Percentiles rank a stretch among this genome's conserved stretches.
Evolutionary conservation across 768 basidiomycete genomes (phyloP).

Genomic region (Lactifluus pinguis): DNA sequence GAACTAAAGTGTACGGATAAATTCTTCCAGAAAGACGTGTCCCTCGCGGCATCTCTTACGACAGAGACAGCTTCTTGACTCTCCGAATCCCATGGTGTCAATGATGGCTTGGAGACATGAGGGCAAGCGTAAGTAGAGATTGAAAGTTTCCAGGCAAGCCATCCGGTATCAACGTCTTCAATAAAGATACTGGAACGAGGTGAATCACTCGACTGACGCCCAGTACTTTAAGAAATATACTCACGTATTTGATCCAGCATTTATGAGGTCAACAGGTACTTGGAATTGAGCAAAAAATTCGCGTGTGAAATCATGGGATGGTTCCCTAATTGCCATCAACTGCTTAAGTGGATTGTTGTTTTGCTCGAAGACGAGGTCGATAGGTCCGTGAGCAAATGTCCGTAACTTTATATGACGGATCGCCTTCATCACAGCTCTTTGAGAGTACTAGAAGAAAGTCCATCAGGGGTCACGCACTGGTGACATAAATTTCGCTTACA

Average conservation of each 20-base stretch:
- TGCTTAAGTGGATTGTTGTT: slow-evolving; percentile 61
- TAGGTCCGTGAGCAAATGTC: slow-evolving; percentile 47
- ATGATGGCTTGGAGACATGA: slow-evolving; percentile 38
- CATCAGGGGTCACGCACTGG: neutral
- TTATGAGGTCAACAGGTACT: slow-evolving; percentile 34
- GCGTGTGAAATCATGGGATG: slow-evolving; percentile 43
- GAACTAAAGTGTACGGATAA: slow-evolving; percentile 63
- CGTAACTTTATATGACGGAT: slow-evolving; percentile 75
- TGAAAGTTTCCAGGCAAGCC: slow-evolving; percentile 52
- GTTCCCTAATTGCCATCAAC: slow-evolving; percentile 37
- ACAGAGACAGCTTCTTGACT: slow-evolving; percentile 43
- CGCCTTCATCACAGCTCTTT: slow-evolving; percentile 69
- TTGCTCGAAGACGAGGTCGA: slow-evolving; percentile 51
- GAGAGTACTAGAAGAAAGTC: slow-evolving; percentile 43
- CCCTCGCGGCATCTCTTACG: slow-evolving; percentile 39
- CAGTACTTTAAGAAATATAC: slow-evolving; percentile 21
- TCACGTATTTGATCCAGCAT: slow-evolving; percentile 36
- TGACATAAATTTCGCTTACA: slow-evolving; percentile 30
- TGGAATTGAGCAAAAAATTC: slow-evolving; percentile 50
- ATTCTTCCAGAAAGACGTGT: slow-evolving; percentile 57
- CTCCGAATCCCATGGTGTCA: slow-evolving; percentile 49
- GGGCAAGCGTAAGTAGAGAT: slow-evolving; percentile 41
- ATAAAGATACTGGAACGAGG: slow-evolving; percentile 35
- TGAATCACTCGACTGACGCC: neutral
- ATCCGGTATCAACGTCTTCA: slow-evolving; percentile 54